Evolutionary conservation across 306 rosid species (phyloP), one percentile per base, ranked within the genome.

Genomic region (Citrullus colocynthis): DNA sequence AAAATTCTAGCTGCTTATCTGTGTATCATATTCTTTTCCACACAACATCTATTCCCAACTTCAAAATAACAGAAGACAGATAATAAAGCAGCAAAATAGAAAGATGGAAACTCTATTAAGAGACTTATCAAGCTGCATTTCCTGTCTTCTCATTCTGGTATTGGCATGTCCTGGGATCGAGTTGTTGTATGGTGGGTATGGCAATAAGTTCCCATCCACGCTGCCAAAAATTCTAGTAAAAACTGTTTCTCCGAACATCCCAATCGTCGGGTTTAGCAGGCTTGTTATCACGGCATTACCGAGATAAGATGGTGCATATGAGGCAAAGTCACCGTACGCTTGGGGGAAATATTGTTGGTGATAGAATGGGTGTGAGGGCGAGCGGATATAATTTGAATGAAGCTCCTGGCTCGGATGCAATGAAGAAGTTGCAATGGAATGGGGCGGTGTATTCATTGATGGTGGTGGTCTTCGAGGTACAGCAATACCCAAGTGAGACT

Each of bases 41-140:
- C 18, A 16, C 9, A 42, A 49, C 45, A 52, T 28, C 62, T 73
- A 51, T 32, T 73, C 16, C 45, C 39, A 55, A 73, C 55, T 74
- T 92, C 88, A 94, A 76, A 94, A 94, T 78, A 90, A 82, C 74
- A 94, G 93, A 88, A 94, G 93, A 79, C 97, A 94, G 86, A 90
- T 79, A 34, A 90, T 81, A 59, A 92, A 69, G 81, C 95, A 90
- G 78, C 95, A 92, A 78, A 94, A 85, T 6, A 94, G 85, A 69
- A 94, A 94, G 71, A 90, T 67, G 21, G 93, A 89, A 17, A 94
- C 88, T 82, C 98, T 86, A 52, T 80, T 89, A 2, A 94, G 87
- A 69, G 96, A 92, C 84, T 87, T 92, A 73, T 90, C 93, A 45
- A 92, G 84, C 83, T 86, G 90, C 88, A 90, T 81, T 78, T 94